Conservation (phyloP, 164 flowering plant species). For the Dillenia turbinata region DNA sequence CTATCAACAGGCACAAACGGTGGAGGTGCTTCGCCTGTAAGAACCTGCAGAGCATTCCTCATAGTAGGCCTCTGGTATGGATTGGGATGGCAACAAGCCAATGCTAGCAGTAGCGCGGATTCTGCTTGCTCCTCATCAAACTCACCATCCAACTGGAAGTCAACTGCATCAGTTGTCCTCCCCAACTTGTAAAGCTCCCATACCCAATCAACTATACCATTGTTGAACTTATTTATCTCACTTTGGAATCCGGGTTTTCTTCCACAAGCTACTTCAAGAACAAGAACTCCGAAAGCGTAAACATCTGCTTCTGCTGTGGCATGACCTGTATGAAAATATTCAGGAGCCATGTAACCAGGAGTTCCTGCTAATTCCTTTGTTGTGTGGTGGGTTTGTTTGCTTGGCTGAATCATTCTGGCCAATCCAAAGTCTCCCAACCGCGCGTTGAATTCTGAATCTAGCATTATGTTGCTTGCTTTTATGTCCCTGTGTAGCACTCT, state of each 20-base stretch:
- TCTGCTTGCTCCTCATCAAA: slow-evolving; percentile 24
- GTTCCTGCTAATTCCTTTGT: slow-evolving; percentile 46
- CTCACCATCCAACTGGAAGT: slow-evolving; percentile 21
- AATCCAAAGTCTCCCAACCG: slow-evolving; percentile 45
- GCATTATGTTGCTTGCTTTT: slow-evolving; percentile 46
- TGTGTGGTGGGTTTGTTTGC: slow-evolving; percentile 28
- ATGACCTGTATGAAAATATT: slow-evolving; percentile 27
- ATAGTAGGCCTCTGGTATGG: slow-evolving; percentile 53
- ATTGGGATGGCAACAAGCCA: slow-evolving; percentile 58
- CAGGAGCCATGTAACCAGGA: slow-evolving; percentile 50
- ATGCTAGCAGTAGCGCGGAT: slow-evolving; percentile 28
- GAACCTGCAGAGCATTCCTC: slow-evolving; percentile 36
- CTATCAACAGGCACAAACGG: slow-evolving; percentile 35
- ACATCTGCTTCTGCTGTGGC: slow-evolving; percentile 38
- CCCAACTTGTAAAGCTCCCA: slow-evolving; percentile 33
- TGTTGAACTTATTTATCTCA: too few relatives aligned
- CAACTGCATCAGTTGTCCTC: slow-evolving; percentile 23
- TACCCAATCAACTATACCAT: slow-evolving; percentile 15
- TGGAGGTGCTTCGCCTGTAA: slow-evolving; percentile 39
- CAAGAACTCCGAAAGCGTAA: slow-evolving; percentile 35
- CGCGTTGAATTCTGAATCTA: slow-evolving; percentile 34
- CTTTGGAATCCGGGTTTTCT: slow-evolving; percentile 24
- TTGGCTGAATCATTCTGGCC: slow-evolving; percentile 29
- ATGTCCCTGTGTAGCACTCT: slow-evolving; percentile 45
- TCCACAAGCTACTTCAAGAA: slow-evolving; percentile 41